These are phyloP conservation scores for Sporobolomyces pararoseus DNA, from an alignment of 768 basidiomycete species.

Conservation along the genomic window DNA sequence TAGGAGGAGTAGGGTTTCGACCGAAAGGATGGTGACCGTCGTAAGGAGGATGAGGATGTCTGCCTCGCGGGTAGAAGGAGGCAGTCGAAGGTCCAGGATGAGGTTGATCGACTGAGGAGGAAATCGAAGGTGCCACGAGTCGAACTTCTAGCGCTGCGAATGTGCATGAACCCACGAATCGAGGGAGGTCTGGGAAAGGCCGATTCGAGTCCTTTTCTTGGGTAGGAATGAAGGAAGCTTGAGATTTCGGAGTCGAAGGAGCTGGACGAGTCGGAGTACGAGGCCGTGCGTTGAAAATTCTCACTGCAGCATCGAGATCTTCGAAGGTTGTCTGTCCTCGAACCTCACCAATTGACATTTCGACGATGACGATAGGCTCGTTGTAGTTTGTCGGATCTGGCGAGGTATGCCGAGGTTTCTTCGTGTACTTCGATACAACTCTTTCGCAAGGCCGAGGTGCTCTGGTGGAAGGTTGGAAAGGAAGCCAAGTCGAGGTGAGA, in stretches of 20 bases:
- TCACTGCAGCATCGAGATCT: conserved; percentile 28
- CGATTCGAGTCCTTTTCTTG: not conserved
- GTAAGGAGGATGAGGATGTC: not conserved
- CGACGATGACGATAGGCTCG: conserved; percentile 24
- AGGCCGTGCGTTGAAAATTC: conserved; percentile 34
- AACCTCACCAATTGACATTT: conserved; percentile 20
- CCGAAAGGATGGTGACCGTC: conserved; percentile 15
- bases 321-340: conserved; percentile 33
- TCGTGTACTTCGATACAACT: not conserved
- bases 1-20: not conserved
- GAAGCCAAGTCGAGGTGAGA: conserved; percentile 38
- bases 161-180: conserved; percentile 8
- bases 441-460: too few relatives aligned
- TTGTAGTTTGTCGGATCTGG: conserved; percentile 22
- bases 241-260: not conserved
- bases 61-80: conserved; percentile 10
- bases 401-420: not conserved
- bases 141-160: conserved; percentile 27
- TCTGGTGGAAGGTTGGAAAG: not conserved
- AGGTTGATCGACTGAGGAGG: too few relatives aligned
- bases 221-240: too few relatives aligned
- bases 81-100: not conserved
- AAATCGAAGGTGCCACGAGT: conserved; percentile 14
- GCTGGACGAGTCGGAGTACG: not conserved
- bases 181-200: conserved; percentile 19